Evolutionary conservation across 106 monocot genomes (phyloP).

Genomic region (Allium sativum): DNA sequence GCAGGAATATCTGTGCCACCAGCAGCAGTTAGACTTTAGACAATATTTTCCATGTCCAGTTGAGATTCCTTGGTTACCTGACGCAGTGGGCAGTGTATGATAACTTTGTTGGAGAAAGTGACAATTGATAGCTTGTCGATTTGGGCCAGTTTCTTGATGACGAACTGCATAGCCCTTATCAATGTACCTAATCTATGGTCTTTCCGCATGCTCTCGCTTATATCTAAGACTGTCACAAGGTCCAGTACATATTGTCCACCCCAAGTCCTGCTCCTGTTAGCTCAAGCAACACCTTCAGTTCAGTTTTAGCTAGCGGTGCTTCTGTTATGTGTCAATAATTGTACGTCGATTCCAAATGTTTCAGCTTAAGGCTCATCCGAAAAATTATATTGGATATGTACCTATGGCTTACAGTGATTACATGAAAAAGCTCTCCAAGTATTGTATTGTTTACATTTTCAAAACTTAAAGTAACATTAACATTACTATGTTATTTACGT

Average conservation of each 20-base stretch:
- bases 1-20: not conserved
- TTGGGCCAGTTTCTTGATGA: slow-evolving; percentile 4
- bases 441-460: not conserved
- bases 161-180: not conserved
- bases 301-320: too few relatives aligned
- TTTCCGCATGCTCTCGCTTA: slow-evolving; percentile 2
- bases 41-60: not conserved
- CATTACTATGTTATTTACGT: not conserved
- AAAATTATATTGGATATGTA: slow-evolving; percentile 87
- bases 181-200: not conserved
- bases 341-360: too few relatives aligned
- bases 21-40: not conserved
- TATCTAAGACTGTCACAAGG: slow-evolving; percentile 1
- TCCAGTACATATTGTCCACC: not conserved
- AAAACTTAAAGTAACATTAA: not conserved
- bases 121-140: not conserved
- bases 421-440: slow-evolving; percentile 64
- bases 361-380: slow-evolving; percentile 68
- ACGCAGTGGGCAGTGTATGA: not conserved
- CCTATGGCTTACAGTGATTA: slow-evolving; percentile 86
- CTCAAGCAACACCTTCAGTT: too few relatives aligned
- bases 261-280: too few relatives aligned
- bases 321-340: too few relatives aligned
- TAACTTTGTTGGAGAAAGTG: not conserved
- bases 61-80: not conserved